A percentile compares a stretch with the other conserved stretches of the same genome.
Evolutionary conservation across 2,329 filamentous ascomycete species (phyloP).

Genomic region (Taxawa tesnikishii): DNA sequence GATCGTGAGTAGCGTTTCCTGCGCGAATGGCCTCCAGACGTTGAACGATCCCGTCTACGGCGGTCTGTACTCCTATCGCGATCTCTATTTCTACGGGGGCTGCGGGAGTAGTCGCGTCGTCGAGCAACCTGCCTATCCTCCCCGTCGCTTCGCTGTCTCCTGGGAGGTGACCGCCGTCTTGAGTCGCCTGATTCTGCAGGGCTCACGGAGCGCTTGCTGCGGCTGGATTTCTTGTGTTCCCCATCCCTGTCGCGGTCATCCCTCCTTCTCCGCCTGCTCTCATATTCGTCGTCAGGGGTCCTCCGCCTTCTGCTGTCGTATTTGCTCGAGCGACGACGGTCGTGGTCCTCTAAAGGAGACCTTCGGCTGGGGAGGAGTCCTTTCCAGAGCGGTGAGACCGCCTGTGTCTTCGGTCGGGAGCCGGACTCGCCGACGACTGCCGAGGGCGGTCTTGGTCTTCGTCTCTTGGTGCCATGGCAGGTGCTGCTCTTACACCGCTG

Average conservation of each 20-base stretch:
- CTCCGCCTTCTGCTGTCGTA: neutral
- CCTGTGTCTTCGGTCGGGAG: neutral
- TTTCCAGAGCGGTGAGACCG: neutral
- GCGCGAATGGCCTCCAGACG: constrained; percentile 4
- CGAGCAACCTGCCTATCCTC: constrained; percentile 2
- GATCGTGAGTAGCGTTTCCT: constrained; percentile 4
- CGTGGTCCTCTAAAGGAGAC: neutral
- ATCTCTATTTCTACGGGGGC: constrained; percentile 2
- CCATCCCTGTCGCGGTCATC: too few species aligned
- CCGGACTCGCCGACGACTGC: neutral
- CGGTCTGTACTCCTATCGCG: constrained; percentile 3
- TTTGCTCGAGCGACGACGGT: neutral
- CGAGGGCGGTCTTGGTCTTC: neutral
- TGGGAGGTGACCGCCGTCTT: neutral
- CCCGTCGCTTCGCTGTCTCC: neutral
- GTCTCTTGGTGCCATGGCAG: neutral
- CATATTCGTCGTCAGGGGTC: too few species aligned
- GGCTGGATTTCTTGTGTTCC: too few species aligned
- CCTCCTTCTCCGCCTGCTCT: neutral
- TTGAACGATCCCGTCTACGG: neutral
- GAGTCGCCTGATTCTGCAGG: neutral
- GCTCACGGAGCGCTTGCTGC: neutral
- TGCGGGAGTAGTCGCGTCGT: constrained; percentile 3
- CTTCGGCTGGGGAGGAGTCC: neutral
- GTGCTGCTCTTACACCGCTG: neutral